Evolutionary conservation across 176 grass and related monocot species (phyloP).

Genomic region (Dendrocalamus sinicus): DNA sequence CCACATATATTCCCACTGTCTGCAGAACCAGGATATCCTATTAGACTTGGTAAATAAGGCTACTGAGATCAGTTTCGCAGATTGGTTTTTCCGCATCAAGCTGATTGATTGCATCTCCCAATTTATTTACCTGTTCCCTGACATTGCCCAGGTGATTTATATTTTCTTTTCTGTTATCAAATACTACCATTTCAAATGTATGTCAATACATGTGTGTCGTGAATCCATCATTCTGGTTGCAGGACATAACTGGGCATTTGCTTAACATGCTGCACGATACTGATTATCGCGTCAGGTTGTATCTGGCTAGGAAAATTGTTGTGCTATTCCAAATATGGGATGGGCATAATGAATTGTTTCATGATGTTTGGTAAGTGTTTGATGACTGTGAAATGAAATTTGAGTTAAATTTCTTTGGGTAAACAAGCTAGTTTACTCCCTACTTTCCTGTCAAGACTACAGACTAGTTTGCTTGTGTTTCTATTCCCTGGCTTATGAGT

Average conservation of each 20-base stretch:
- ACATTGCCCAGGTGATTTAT: conserved; percentile 69
- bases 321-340: conserved; percentile 95
- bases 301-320: conserved; percentile 77
- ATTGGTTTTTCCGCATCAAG: conserved; percentile 77
- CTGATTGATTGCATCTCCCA: conserved; percentile 81
- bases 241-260: conserved; percentile 81
- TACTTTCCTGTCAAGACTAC: conserved; percentile 21
- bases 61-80: conserved; percentile 52
- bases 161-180: conserved; percentile 25
- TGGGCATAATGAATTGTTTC: conserved; percentile 85
- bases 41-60: conserved; percentile 66
- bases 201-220: conserved; percentile 1
- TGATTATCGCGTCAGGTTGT: conserved; percentile 93
- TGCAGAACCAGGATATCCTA: conserved; percentile 65
- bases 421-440: background rate
- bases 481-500: background rate
- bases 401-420: conserved; percentile 3
- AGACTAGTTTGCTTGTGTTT: background rate
- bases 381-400: background rate
- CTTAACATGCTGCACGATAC: conserved; percentile 90
- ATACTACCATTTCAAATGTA: conserved; percentile 25
- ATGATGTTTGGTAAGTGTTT: conserved; percentile 78
- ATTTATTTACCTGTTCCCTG: conserved; percentile 78
- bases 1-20: conserved; percentile 45
- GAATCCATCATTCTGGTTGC: conserved; percentile 42